Evolutionary conservation across 2,329 filamentous ascomycete genomes (phyloP), one percentile per base, ranked within the genome.

Genomic region (Penicillium sp.): DNA sequence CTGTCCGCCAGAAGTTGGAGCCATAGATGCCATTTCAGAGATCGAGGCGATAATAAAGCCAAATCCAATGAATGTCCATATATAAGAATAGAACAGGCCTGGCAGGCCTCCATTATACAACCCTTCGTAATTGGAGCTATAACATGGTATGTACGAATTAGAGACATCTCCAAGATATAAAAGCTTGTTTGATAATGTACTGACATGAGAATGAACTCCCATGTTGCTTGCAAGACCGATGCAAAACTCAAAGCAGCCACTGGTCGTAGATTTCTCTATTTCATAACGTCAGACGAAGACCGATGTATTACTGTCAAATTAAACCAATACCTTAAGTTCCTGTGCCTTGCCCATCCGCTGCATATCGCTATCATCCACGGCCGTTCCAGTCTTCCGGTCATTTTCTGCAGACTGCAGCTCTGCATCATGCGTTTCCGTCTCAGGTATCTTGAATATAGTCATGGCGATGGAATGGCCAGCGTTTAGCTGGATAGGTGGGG

Each of bases 21-120:
- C 80, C 68, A 76, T 76, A 1, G 69, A 72, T 11, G 70, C 69
- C 73, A 91, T 79, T 69, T 95, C 90, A 0, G 88, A 83, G 65
- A 93, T 78, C 5, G 72, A 73, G 19, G 62, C 60, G 26, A 74
- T 67, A 16, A 92, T 79, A 26, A 85, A 86, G 4, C 88, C 87
- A 26, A 88, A 81, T 0, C 88, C 86, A 8, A 92, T 84, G 16
- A 87, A 74, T 29, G 86, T 72, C 60, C 68, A 69, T 8, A 75
- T 48, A 56, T 67, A 74, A 0, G 68, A 63, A 60, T 65, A 68
- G 30, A 66, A 63, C 47, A 69, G 30, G 5, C 65, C 67, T 2
- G 65, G 59, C 14, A 62, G 40, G 4, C 67, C 65, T 1, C 65
- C 65, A 48, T 69, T 60, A 16, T 60, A 51, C 9, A 69, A 50